A percentile compares a stretch with the other conserved stretches of the same genome.
Evolutionary conservation across 768 basidiomycete species (phyloP).

Genomic region (Pleurotus giganteus): DNA sequence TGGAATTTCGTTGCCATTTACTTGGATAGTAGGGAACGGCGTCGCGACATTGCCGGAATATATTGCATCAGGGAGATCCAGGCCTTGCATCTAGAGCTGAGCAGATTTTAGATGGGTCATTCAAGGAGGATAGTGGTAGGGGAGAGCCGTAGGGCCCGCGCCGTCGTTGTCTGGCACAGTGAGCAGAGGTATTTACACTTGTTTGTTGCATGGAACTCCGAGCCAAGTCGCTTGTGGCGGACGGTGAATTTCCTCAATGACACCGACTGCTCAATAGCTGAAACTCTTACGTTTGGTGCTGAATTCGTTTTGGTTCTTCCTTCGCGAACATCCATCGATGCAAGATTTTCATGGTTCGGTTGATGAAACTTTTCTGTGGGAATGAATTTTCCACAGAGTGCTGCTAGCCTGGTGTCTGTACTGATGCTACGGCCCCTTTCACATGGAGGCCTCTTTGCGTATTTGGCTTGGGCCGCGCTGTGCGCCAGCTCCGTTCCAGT

Average conservation of each 20-base stretch:
- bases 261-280: background rate
- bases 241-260: conserved; percentile 8
- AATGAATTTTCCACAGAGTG: background rate
- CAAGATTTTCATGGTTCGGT: background rate
- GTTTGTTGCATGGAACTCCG: conserved; percentile 2
- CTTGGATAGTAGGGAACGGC: background rate
- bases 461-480: background rate
- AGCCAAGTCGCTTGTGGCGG: conserved; percentile 13
- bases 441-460: background rate
- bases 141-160: background rate
- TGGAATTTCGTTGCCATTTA: conserved; percentile 61
- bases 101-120: background rate
- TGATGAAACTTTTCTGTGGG: background rate
- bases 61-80: background rate
- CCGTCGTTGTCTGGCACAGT: conserved; percentile 9
- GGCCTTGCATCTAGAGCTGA: conserved; percentile 5
- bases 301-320: background rate
- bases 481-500: background rate
- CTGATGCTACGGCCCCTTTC: background rate
- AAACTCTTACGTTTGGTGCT: background rate
- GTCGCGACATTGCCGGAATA: background rate
- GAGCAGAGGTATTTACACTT: conserved; percentile 8
- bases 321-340: no score
- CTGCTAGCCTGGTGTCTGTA: no score
- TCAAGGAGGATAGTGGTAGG: background rate